phyloP scores from a whole-genome alignment of 257 asterid genomes.

The Linaria vulgaris region DNA sequence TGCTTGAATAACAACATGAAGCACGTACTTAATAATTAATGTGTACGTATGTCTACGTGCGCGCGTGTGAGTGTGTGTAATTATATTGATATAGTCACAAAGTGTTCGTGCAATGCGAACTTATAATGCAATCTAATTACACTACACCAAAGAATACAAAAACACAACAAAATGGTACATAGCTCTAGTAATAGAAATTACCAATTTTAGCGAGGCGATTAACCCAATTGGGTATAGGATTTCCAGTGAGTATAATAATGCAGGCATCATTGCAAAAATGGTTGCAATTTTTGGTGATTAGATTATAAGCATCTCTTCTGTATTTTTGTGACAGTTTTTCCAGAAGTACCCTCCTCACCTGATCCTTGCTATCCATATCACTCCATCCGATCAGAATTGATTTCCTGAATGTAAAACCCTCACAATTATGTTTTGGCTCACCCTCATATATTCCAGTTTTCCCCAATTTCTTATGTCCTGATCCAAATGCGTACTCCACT shows the following conservation, averaged over 20 bases:
- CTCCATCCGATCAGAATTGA: conserved; percentile 62
- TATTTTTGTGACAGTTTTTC: conserved; percentile 47
- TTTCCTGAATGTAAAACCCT: conserved; percentile 54
- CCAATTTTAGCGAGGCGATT: conserved; percentile 73
- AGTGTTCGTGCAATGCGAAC: not conserved
- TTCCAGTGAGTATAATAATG: conserved; percentile 39
- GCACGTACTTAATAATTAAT: too few relatives aligned
- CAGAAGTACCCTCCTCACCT: conserved; percentile 41
- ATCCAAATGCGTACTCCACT: conserved; percentile 66
- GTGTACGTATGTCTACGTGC: too few relatives aligned
- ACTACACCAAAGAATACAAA: too few relatives aligned
- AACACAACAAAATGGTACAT: too few relatives aligned
- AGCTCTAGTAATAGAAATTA: too few relatives aligned
- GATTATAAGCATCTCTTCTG: conserved; percentile 54
- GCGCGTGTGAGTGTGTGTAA: too few relatives aligned
- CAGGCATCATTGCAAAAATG: conserved; percentile 67
- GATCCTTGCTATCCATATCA: conserved; percentile 32
- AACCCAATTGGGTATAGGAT: conserved; percentile 64
- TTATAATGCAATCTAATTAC: not conserved
- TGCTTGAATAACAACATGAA: too few relatives aligned
- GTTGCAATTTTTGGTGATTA: conserved; percentile 65
- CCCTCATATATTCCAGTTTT: conserved; percentile 63
- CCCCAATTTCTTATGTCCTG: conserved; percentile 50
- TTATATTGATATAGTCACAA: not conserved
- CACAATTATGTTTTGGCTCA: conserved; percentile 43